These are phyloP conservation scores for Alternaria novae-zelandiae DNA, from an alignment of 2,329 filamentous ascomycete species.

Conservation along the genomic window DNA sequence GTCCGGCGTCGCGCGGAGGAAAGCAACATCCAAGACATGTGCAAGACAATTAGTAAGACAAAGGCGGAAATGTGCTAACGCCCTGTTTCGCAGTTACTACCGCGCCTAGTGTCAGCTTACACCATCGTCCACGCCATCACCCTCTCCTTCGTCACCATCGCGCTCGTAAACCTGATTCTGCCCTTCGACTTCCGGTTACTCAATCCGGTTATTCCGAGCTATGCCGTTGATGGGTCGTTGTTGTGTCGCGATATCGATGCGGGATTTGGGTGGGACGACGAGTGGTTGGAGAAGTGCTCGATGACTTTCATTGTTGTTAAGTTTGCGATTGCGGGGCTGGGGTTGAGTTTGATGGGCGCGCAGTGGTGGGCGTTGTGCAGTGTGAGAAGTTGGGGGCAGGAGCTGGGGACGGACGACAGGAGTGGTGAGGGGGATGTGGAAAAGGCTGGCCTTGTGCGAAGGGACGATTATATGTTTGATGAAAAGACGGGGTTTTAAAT, in stretches of 20 bases:
- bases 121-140: constrained; percentile 33
- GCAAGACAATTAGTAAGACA: not conserved
- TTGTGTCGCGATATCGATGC: constrained; percentile 38
- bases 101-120: constrained; percentile 35
- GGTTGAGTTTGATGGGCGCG: constrained; percentile 34
- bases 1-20: not conserved
- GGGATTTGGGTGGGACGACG: constrained; percentile 36
- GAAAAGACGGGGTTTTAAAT: constrained; percentile 17
- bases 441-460: constrained; percentile 13
- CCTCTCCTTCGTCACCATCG: constrained; percentile 35
- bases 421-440: constrained; percentile 17
- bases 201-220: constrained; percentile 30
- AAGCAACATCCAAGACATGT: not conserved
- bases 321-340: constrained; percentile 27
- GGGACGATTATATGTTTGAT: not conserved
- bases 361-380: constrained; percentile 45
- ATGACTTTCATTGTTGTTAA: constrained; percentile 32
- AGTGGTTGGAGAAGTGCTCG: constrained; percentile 38
- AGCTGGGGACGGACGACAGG: not conserved
- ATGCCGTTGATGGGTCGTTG: constrained; percentile 26
- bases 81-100: constrained; percentile 24
- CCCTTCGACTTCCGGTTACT: constrained; percentile 26
- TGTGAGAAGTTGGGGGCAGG: constrained; percentile 37
- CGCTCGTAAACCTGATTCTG: constrained; percentile 32
- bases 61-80: constrained; percentile 17